phyloP scores from a whole-genome alignment of 768 basidiomycete species.

The Pulveroboletus sp. region DNA sequence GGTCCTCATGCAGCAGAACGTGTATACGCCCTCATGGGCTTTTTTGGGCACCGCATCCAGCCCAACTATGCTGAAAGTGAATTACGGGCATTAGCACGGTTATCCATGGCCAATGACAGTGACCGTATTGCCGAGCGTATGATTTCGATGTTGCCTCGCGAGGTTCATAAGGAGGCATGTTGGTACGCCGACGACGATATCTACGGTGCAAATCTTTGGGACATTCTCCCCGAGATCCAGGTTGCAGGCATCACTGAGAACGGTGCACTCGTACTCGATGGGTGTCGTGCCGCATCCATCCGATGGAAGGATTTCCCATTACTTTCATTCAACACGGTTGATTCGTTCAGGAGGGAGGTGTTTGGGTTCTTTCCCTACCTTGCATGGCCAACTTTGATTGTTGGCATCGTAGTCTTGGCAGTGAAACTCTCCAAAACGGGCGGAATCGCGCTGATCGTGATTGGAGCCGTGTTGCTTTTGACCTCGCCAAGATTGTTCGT shows the following conservation, averaged over 20 bases:
- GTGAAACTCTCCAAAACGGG: background rate
- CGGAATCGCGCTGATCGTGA: background rate
- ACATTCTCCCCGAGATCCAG: constrained; percentile 14
- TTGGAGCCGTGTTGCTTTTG: background rate
- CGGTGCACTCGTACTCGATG: constrained; percentile 17
- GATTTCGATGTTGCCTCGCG: constrained; percentile 14
- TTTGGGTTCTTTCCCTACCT: constrained; percentile 6
- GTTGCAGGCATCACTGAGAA: constrained; percentile 14
- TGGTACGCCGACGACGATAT: constrained; percentile 19
- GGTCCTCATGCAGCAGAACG: background rate
- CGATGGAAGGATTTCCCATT: constrained; percentile 19
- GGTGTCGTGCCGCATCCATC: constrained; percentile 13
- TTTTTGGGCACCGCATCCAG: constrained; percentile 18
- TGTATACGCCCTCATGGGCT: constrained; percentile 21
- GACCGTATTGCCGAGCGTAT: constrained; percentile 20
- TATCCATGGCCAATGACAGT: constrained; percentile 23
- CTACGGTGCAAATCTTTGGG: constrained; percentile 16
- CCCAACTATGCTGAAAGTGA: constrained; percentile 11
- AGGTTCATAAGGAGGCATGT: background rate
- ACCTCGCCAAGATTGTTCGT: no score
- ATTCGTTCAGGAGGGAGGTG: constrained; percentile 9
- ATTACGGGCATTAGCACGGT: constrained; percentile 12
- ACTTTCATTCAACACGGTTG: constrained; percentile 4
- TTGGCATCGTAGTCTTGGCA: background rate
- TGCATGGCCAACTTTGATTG: constrained; percentile 4